Percentiles rank a stretch among this genome's conserved stretches.
Conservation (phyloP, 371 early-diverging fungal species). For the Apophysomyces variabilis region DNA sequence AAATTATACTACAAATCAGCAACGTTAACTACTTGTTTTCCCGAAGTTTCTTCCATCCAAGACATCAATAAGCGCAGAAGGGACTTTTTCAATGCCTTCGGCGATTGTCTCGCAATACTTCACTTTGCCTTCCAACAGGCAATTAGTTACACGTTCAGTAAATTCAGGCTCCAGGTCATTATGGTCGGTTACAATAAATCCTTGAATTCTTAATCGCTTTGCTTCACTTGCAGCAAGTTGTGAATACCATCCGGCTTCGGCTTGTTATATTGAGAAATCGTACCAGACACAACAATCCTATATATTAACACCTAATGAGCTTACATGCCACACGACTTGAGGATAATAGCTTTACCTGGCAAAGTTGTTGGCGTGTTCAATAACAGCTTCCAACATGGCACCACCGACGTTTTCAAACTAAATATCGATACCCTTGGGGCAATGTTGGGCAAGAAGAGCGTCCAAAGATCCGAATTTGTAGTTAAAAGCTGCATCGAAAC, state of each 20-base stretch:
- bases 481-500: slow-evolving; percentile 82
- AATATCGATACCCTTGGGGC: slow-evolving; percentile 76
- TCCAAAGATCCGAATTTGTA: slow-evolving; percentile 70
- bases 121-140: slow-evolving; percentile 67
- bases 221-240: slow-evolving; percentile 36
- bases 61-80: slow-evolving; percentile 69
- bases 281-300: slow-evolving; percentile 62
- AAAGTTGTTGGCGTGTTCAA: slow-evolving; percentile 53
- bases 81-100: slow-evolving; percentile 76
- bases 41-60: slow-evolving; percentile 77
- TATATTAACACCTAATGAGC: not conserved
- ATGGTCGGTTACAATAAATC: slow-evolving; percentile 60
- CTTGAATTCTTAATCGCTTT: slow-evolving; percentile 65
- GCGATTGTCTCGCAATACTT: slow-evolving; percentile 59
- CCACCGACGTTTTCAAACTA: slow-evolving; percentile 81
- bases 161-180: slow-evolving; percentile 50
- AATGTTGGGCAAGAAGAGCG: slow-evolving; percentile 47
- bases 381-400: slow-evolving; percentile 68
- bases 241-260: slow-evolving; percentile 28
- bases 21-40: slow-evolving; percentile 78
- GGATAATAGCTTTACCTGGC: slow-evolving; percentile 40
- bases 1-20: slow-evolving; percentile 23
- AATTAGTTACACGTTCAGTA: slow-evolving; percentile 50
- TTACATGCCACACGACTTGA: not conserved
- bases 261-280: slow-evolving; percentile 75